phyloP scores from a whole-genome alignment of 2,329 filamentous ascomycete species.

The Diaporthe destruens region DNA sequence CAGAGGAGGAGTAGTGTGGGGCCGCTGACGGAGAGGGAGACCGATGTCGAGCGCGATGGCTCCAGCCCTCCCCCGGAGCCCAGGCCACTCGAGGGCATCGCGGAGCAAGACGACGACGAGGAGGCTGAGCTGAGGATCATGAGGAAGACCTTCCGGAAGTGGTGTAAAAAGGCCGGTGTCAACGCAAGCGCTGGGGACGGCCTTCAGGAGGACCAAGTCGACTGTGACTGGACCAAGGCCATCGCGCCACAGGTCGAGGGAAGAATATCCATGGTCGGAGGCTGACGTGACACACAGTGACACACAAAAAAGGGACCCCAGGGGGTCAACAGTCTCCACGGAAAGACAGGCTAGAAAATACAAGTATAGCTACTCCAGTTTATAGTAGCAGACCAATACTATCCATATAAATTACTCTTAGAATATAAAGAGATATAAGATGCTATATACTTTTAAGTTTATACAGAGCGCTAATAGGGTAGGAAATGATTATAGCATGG shows the following conservation, averaged over 20 bases:
- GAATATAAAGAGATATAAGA: too few species aligned
- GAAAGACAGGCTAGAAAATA: neutral
- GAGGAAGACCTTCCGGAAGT: slow-evolving; percentile 77
- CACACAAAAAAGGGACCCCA: too few species aligned
- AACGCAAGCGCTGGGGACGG: slow-evolving; percentile 65
- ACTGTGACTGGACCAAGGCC: slow-evolving; percentile 82
- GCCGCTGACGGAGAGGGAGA: slow-evolving; percentile 55
- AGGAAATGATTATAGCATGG: too few species aligned
- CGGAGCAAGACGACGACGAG: slow-evolving; percentile 54
- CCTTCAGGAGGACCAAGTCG: slow-evolving; percentile 69
- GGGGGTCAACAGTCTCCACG: neutral
- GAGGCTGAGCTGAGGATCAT: slow-evolving; percentile 72
- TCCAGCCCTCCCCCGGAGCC: slow-evolving; percentile 41
- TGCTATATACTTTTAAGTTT: too few species aligned
- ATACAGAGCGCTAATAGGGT: too few species aligned
- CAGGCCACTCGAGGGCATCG: slow-evolving; percentile 46
- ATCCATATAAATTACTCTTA: too few species aligned
- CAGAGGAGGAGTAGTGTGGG: slow-evolving; percentile 50
- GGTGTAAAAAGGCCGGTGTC: slow-evolving; percentile 77
- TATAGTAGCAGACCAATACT: too few species aligned
- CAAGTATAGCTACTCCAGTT: too few species aligned
- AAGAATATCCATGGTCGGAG: slow-evolving; percentile 69
- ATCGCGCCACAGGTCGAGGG: slow-evolving; percentile 85
- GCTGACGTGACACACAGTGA: neutral
- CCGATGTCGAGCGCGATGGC: slow-evolving; percentile 47